Conservation (phyloP, 1,284 basidiomycete genomes). For the Filobasidium uniguttulatum region DNA sequence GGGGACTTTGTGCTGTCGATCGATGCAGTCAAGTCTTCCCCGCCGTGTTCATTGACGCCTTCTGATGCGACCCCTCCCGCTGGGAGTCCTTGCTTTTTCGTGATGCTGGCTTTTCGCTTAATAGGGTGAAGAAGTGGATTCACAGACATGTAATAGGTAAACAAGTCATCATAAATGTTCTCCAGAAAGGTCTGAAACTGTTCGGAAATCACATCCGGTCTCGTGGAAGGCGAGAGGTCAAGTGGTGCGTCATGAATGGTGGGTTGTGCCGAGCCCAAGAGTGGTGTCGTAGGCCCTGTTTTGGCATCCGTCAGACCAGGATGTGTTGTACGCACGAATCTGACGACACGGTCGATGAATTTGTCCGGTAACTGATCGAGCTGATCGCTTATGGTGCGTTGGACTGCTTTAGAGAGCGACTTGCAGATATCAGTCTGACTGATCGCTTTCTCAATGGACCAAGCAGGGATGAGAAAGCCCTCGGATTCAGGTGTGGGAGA, state of each 20-base stretch:
- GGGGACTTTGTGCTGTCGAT: too few relatives aligned
- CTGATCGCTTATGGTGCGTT: constrained; percentile 46
- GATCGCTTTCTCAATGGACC: constrained; percentile 29
- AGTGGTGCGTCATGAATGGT: constrained; percentile 11
- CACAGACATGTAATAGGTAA: constrained; percentile 26
- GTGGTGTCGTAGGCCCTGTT: neutral
- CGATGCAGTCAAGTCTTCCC: too few relatives aligned
- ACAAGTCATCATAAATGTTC: constrained; percentile 46
- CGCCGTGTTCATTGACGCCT: too few relatives aligned
- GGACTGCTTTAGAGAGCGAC: constrained; percentile 47
- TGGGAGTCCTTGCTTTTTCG: neutral
- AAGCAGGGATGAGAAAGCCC: constrained; percentile 30
- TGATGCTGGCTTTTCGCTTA: too few relatives aligned
- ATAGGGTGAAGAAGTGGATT: too few relatives aligned
- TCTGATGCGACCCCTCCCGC: too few relatives aligned
- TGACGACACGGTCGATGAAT: constrained; percentile 49
- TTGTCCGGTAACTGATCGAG: constrained; percentile 46
- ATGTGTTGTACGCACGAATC: constrained; percentile 23
- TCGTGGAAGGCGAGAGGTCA: constrained; percentile 20
- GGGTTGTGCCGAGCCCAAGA: neutral
- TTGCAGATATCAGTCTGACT: constrained; percentile 44
- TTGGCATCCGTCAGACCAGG: constrained; percentile 16
- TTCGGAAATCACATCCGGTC: constrained; percentile 40
- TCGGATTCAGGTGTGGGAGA: constrained; percentile 18
- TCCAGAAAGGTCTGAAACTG: constrained; percentile 61